Evolutionary conservation across 352 stramenopile genomes (phyloP).

Genomic region (Globisporangium takayamanum): DNA sequence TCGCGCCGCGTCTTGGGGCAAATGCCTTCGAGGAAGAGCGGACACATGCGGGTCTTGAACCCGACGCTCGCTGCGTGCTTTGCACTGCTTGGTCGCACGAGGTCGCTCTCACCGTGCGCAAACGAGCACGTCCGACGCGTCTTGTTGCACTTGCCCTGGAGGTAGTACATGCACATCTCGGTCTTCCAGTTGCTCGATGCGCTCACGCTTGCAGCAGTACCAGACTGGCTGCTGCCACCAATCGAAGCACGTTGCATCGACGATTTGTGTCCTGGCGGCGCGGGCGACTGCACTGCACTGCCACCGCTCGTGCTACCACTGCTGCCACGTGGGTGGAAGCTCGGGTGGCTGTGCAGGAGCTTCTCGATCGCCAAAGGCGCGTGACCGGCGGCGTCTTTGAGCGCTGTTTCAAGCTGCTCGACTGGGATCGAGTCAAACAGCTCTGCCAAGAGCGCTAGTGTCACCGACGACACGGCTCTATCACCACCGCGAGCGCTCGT

Average conservation of each 20-base stretch:
- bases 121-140: constrained; percentile 84
- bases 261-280: constrained; percentile 9
- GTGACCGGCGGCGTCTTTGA: constrained; percentile 42
- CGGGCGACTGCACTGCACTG: not conserved
- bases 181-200: constrained; percentile 80
- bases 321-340: constrained; percentile 42
- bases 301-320: not conserved
- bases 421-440: constrained; percentile 65
- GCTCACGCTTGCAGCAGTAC: constrained; percentile 16
- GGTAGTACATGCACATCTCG: constrained; percentile 87
- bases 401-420: constrained; percentile 49
- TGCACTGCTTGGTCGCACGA: constrained; percentile 35
- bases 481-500: not conserved
- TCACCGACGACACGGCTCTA: constrained; percentile 35
- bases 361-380: constrained; percentile 57
- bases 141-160: constrained; percentile 88
- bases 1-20: constrained; percentile 74
- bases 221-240: constrained; percentile 9
- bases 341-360: constrained; percentile 60
- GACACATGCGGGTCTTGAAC: constrained; percentile 80
- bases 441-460: constrained; percentile 59
- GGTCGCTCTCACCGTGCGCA: constrained; percentile 76
- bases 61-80: constrained; percentile 20
- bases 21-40: constrained; percentile 62
- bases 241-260: constrained; percentile 24